Evolutionary conservation across 345 rosid species (phyloP), one percentile per base, ranked within the genome.

Genomic region (Camelina sativa): DNA sequence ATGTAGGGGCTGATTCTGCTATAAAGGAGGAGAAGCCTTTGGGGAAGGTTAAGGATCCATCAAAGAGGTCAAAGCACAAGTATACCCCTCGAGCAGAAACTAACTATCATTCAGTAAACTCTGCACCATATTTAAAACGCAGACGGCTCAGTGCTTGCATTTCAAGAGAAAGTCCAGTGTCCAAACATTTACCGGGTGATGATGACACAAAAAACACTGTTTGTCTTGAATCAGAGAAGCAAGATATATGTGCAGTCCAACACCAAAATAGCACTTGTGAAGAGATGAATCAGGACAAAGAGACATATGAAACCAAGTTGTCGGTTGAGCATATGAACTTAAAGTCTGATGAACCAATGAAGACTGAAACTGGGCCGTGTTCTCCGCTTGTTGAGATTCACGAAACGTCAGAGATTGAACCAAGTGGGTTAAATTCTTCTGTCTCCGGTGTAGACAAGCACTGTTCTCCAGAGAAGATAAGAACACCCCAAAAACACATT

Each of bases 81-180:
- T 83, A 62, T 76, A 79, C 67, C 32, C 82, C 82, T 76, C 67
- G 85, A 72, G 60, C 78, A n/a, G 90, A 83, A 69, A 55, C 73
- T 54, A 69, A 61, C 6, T 10, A 72, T 60, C 78, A 75, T 56
- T 74, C 86, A 43, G 75, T 71, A 72, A 73, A 74, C 69, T 72
- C 77, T 53, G 86, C 78, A 41, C 87, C 86, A 57, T 71, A 67
- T 15, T 54, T 66, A 67, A 88, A 88, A 82, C 82, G 83, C 37
- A 75, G 82, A 57, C 84, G 86, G 67, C 82, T 91, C 76, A 80
- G 83, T 53, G 81, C 86, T 71, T 87, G 90, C 72, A 67, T 80
- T 41, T 77, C 73, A 32, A 34, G 54, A 20, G 81, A 81, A 63
- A 80, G 72, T 55, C 52, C 72, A 19, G 48, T 80, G 43, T 71